phyloP scores from a whole-genome alignment of 1,284 basidiomycete species.

The Coniferiporia weirii region DNA sequence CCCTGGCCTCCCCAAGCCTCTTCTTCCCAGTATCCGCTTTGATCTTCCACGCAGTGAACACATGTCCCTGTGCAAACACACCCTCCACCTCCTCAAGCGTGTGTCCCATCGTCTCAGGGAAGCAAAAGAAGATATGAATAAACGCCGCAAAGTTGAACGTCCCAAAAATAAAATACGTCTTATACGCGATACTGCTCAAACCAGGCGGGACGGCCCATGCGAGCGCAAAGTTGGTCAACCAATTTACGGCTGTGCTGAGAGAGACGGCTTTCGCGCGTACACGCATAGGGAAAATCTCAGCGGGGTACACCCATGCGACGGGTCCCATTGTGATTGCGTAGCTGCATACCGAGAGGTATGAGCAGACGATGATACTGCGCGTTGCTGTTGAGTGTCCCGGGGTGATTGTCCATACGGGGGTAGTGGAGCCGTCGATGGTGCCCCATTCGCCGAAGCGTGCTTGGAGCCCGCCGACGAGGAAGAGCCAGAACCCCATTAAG shows the following conservation, averaged over 20 bases:
- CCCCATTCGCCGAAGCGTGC: constrained; percentile 64
- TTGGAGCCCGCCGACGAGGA: constrained; percentile 72
- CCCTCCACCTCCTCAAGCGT: constrained; percentile 75
- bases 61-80: constrained; percentile 63
- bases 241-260: constrained; percentile 44
- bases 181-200: constrained; percentile 33
- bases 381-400: constrained; percentile 40
- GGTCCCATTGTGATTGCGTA: constrained; percentile 77
- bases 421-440: constrained; percentile 29
- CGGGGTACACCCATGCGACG: constrained; percentile 30
- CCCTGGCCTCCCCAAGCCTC: constrained; percentile 43
- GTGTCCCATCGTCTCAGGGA: constrained; percentile 68
- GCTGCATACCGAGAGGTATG: constrained; percentile 69
- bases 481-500: constrained; percentile 72
- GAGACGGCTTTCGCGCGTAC: neutral
- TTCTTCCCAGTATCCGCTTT: constrained; percentile 56
- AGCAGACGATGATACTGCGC: constrained; percentile 68
- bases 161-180: constrained; percentile 66
- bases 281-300: neutral
- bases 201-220: constrained; percentile 61
- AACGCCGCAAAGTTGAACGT: constrained; percentile 70
- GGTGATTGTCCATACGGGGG: constrained; percentile 59
- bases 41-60: constrained; percentile 69
- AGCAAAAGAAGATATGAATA: constrained; percentile 68
- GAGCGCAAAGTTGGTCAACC: constrained; percentile 70